Evolutionary conservation across 176 grass and related monocot genomes (phyloP), one percentile per base, ranked within the genome.

Genomic region (Juncus inflexus): DNA sequence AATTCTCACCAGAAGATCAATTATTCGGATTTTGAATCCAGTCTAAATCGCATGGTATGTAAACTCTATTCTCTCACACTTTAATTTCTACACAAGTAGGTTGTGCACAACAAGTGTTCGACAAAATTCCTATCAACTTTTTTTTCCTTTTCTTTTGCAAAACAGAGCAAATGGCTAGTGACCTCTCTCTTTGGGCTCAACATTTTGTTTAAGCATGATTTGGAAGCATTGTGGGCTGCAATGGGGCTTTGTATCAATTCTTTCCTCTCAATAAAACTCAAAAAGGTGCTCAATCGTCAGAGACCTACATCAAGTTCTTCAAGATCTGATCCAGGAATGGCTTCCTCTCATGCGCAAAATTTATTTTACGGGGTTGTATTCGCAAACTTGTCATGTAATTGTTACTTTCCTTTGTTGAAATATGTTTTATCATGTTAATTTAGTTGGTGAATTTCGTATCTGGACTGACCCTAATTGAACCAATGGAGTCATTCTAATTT

Each of bases 181-280:
- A 37, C 19, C 10, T 69, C 65, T 41, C 11, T 55, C 7, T 69
- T 69, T 13, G 35, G 50, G 4, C 8, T 69, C 39, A 37, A 49
- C 35, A 52, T 55, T 53, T 55, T 69, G 65, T 69, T 49, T 42
- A 55, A 52, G 11, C 65, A n/a, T 7, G 65, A 69, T 15, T 35
- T 37, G 2, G 35, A 4, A 35, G 50, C 65, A 6, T 16, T 69
- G 65, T 69, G 65, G 65, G 65, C 50, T 52, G 53, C 53, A 52
- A 69, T 69, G 65, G 65, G 65, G 35, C 35, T 69, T 11, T 69
- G 65, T 55, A 38, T 69, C 50, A 69, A 69, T 40, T 8, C 65
- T 3, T 69, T 49, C 35, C 35, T 69, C 53, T 69, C 65, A 4
- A 69, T 69, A 8, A 69, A 56, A 69, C 65, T 69, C 11, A 69